Evolutionary conservation across 345 rosid genomes (phyloP).

Genomic region (Gossypium raimondii): DNA sequence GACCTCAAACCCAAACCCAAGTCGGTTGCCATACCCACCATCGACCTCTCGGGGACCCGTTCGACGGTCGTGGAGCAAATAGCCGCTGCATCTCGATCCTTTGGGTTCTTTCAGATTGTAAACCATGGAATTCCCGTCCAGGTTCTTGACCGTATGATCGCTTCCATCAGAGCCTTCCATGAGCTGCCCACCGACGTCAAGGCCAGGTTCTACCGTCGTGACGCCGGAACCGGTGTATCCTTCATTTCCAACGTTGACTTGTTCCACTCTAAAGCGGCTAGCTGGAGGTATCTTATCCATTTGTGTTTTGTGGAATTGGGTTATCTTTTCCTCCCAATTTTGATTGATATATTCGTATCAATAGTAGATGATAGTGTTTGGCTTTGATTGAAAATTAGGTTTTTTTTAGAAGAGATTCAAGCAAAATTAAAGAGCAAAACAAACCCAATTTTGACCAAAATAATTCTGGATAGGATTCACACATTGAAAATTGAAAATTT

Average conservation of each 20-base stretch:
- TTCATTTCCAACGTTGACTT: constrained; percentile 45
- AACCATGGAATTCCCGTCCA: constrained; percentile 45
- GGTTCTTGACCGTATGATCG: constrained; percentile 28
- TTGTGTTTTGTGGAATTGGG: not conserved
- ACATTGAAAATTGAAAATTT: not conserved
- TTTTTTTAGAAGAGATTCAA: no score
- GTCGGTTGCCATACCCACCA: constrained; percentile 28
- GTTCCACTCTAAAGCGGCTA: constrained; percentile 47
- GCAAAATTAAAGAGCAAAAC: no score
- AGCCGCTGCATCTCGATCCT: constrained; percentile 27
- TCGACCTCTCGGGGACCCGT: constrained; percentile 37
- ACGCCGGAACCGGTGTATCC: constrained; percentile 16
- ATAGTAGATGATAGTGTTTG: no score
- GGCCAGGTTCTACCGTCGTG: constrained; percentile 33
- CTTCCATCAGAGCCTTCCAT: constrained; percentile 32
- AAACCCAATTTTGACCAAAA: no score
- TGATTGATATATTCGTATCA: no score
- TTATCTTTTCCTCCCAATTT: not conserved
- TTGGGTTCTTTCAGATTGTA: constrained; percentile 50
- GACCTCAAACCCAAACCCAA: constrained; percentile 11
- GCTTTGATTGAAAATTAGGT: no score
- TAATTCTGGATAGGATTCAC: not conserved
- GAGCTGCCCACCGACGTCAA: constrained; percentile 41
- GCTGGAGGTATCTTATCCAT: constrained; percentile 42
- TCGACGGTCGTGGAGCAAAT: constrained; percentile 32